These are phyloP conservation scores for Huntiella moniliformis DNA, from an alignment of 2,329 filamentous ascomycete species.

Conservation along the genomic window DNA sequence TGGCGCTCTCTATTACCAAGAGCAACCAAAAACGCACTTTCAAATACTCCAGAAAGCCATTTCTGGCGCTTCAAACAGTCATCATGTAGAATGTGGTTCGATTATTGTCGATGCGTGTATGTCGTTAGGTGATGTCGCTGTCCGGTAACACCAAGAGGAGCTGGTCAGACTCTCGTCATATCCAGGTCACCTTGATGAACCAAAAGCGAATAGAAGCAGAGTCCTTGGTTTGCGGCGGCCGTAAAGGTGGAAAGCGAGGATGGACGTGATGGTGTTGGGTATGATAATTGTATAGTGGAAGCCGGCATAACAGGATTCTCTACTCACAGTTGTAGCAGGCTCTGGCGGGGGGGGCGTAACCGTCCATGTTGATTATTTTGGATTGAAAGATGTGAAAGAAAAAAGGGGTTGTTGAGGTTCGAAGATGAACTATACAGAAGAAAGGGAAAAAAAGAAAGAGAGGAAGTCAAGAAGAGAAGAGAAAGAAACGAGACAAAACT, in stretches of 20 bases:
- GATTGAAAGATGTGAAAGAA: conserved; percentile 1
- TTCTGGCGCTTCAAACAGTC: conserved; percentile 4
- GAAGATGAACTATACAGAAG: not conserved
- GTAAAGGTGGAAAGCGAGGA: not conserved
- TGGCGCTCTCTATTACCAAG: not conserved
- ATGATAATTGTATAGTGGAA: conserved; percentile 6
- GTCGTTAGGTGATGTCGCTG: too few species aligned
- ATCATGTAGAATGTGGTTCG: not conserved
- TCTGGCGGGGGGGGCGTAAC: conserved; percentile 21
- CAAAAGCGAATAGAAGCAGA: too few species aligned
- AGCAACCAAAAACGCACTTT: not conserved
- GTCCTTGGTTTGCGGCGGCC: too few species aligned
- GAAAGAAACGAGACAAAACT: conserved; percentile 2
- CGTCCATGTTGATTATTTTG: conserved; percentile 23
- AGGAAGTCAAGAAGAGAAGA: conserved; percentile 3
- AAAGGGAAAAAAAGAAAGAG: conserved; percentile 8
- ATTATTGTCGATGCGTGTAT: too few species aligned
- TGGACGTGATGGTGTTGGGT: not conserved
- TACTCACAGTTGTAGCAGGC: conserved; percentile 34
- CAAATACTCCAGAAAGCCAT: conserved; percentile 5
- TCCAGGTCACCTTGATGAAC: too few species aligned
- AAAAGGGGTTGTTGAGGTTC: conserved; percentile 3
- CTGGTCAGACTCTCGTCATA: too few species aligned
- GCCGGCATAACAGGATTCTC: conserved; percentile 10
- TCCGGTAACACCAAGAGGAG: too few species aligned